Evolutionary conservation across 2,329 filamentous ascomycete species (phyloP), one percentile per base, ranked within the genome.

Genomic region (Cladophialophora carrionii): DNA sequence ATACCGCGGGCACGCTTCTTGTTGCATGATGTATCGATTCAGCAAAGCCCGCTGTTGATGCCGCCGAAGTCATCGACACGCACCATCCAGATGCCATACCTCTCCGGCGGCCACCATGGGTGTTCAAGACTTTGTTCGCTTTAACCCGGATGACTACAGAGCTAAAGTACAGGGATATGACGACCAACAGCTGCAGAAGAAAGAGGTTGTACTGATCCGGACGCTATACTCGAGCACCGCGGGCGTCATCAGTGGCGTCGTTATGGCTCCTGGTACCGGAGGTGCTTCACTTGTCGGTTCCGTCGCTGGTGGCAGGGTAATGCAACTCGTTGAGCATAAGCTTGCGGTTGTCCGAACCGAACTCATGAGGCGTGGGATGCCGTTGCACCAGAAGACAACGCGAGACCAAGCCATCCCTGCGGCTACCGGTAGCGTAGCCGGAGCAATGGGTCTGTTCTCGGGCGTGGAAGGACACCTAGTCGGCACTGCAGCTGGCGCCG

Each of bases 271-370:
- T 6, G 37, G 22, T 7, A 61, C 59, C 4, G 59, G 59, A 48
- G 59, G 59, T 17, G 59, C 49, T 43, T 61, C 51, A 24, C 34
- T 55, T 17, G 24, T 61, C 2, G 51, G 59, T 17, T 54, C 49
- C 6, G 59, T 61, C 4, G 59, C 59, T 8, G 51, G 32, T n/a
- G 59, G 59, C 7, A 29, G 59, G 22, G 43, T 22, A n/a, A 61
- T 61, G 20, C 49, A 61, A 49, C 49, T 61, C 1, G 59, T 55
- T 3, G 59, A 61, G n/a, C 59, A 55, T 26, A 61, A 61, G 26
- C 59, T 61, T 7, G 51, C 54, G 32, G 26, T 55, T 8, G 34
- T 61, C 6, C 59, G 59, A 46, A 49, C 59, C 51, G 59, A 61
- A 10, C 37, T 61, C 29, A 48, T 14, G 9, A 29, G 59, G 3